Conservation (phyloP, 768 basidiomycete species). For the Multifurca ochricompacta region DNA sequence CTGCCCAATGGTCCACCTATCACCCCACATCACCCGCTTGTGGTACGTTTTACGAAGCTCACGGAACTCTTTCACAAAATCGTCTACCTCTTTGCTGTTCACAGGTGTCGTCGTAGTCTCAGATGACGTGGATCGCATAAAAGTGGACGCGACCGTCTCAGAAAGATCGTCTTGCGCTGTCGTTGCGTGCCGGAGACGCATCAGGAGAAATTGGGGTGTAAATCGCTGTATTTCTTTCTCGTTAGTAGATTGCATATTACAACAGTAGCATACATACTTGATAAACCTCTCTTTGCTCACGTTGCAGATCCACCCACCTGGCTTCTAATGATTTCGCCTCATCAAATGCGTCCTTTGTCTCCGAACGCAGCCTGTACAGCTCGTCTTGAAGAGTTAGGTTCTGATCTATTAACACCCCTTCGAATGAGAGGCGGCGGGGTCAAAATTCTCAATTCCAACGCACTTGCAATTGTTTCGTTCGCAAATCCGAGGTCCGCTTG, state of each 20-base stretch:
- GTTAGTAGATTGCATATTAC: neutral
- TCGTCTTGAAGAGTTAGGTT: slow-evolving; percentile 71
- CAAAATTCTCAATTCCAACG: slow-evolving; percentile 27
- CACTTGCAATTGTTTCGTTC: slow-evolving; percentile 83
- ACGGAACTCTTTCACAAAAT: slow-evolving; percentile 83
- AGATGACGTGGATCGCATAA: slow-evolving; percentile 49
- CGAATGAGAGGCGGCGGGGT: slow-evolving; percentile 14
- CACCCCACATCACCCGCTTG: slow-evolving; percentile 85
- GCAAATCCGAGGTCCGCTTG: slow-evolving; percentile 75
- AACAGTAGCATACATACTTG: slow-evolving; percentile 43
- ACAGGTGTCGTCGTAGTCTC: slow-evolving; percentile 14
- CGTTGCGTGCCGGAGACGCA: slow-evolving; percentile 81
- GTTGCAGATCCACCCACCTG: slow-evolving; percentile 81
- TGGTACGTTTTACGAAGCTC: slow-evolving; percentile 86
- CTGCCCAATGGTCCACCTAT: slow-evolving; percentile 78
- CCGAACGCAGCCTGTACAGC: slow-evolving; percentile 66
- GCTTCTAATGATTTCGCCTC: slow-evolving; percentile 75
- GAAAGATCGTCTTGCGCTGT: slow-evolving; percentile 87
- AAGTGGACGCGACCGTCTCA: slow-evolving; percentile 75
- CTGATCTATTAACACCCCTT: slow-evolving; percentile 40
- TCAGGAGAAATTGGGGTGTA: slow-evolving; percentile 78
- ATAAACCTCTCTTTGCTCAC: slow-evolving; percentile 82
- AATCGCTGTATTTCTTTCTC: slow-evolving; percentile 48
- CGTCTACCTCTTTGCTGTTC: slow-evolving; percentile 58
- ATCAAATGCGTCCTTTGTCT: slow-evolving; percentile 83